These are phyloP conservation scores for Naumovozyma dairenensis DNA, from an alignment of 805 yeast species.

Conservation along the genomic window DNA sequence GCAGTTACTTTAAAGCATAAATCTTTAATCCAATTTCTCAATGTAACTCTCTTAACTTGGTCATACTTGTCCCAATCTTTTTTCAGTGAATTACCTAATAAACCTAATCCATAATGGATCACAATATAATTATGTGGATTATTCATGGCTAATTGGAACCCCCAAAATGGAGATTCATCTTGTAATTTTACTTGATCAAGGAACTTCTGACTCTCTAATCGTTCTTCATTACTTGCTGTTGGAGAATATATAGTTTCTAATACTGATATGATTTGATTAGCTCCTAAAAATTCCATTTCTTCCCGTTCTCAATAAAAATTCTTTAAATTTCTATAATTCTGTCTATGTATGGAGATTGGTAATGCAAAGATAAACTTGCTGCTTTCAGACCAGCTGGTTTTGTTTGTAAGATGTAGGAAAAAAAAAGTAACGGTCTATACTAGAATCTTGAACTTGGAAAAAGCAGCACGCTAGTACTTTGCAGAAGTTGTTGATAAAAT, in stretches of 20 bases:
- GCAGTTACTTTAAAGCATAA: constrained; percentile 48
- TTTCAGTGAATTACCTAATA: constrained; percentile 64
- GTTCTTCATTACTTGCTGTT: constrained; percentile 45
- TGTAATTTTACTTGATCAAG: constrained; percentile 67
- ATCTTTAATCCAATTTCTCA: constrained; percentile 79
- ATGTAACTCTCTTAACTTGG: constrained; percentile 48
- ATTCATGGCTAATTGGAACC: constrained; percentile 69
- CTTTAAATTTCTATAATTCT: no score
- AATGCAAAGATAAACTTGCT: no score
- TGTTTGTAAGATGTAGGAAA: no score
- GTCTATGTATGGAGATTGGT: no score
- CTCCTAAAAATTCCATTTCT: constrained; percentile 58
- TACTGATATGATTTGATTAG: constrained; percentile 67
- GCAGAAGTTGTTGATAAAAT: no score
- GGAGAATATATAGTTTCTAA: constrained; percentile 65
- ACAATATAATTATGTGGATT: constrained; percentile 56
- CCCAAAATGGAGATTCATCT: constrained; percentile 86
- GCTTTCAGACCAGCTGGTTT: no score
- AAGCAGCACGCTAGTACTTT: no score
- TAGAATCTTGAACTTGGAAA: no score
- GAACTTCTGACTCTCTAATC: constrained; percentile 52
- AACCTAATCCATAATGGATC: constrained; percentile 81
- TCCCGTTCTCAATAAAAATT: no score
- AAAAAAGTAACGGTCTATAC: no score
- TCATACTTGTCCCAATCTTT: constrained; percentile 45